Evolutionary conservation across 176 grass and related monocot species (phyloP), one percentile per base, ranked within the genome.

Genomic region (Microstegium vimineum): DNA sequence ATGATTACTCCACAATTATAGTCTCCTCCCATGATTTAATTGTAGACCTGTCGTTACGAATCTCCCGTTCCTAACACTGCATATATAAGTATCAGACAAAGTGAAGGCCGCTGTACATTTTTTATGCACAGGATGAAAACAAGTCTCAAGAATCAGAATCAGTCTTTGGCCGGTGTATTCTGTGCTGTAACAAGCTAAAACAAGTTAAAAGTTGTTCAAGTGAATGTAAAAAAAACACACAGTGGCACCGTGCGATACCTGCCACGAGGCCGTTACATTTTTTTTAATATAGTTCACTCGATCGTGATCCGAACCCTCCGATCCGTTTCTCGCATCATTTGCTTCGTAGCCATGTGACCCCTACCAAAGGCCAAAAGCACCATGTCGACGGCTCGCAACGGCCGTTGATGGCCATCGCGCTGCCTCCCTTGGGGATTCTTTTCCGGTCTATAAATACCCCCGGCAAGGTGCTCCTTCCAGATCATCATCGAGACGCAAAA

Each of bases 291-390:
- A 36, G 83, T 13, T 42, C 56, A 49, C 78, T 72, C n/a, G n/a
- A n/a, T n/a, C 77, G 83, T 71, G 79, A 85, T 22, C 16, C 27
- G 35, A 76, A 62, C 42, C 64, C 35, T 62, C 37, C 54, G 10
- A 27, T 62, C 37, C 54, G 10, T 70, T 27, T 41, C 56, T 75
- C 74, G 76, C 87, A 63, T 85, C 82, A 77, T 71, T 43, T 62
- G 57, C 78, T 85, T 72, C 65, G 14, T 15, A 35, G 82, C 87
- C 87, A 89, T 85, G 87, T 89, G 82, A 86, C 83, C 71, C 36
- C 78, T 23, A 62, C 37, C 15, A 59, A 61, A 59, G 22, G 60
- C 26, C 60, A 27, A 31, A 31, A 49, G 40, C 56, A 30, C 25
- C 79, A 82, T 56, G 73, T 13, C 74, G 54, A 63, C 72, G 63